Evolutionary conservation across 768 basidiomycete species (phyloP), one percentile per base, ranked within the genome.

Genomic region (Lactarius hatsudake): DNA sequence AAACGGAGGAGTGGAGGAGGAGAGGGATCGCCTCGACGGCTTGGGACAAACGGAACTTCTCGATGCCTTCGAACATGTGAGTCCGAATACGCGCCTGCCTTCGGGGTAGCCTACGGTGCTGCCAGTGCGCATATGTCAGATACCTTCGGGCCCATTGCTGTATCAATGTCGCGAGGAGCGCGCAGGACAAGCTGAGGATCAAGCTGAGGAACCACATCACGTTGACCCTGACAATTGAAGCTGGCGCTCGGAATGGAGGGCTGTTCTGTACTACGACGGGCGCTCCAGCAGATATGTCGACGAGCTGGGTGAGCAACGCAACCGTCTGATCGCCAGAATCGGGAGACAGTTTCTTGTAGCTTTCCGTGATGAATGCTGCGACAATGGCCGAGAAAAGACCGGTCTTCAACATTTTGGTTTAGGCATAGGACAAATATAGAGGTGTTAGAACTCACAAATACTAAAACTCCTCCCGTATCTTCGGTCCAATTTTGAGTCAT

Each of bases 351-450:
- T 53, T 26, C 12, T 26, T 26, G 26, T 26, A 59, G 48, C 63
- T 59, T 20, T 59, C n/a, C 32, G 9, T 28, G 32, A 60, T 59
- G n/a, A 64, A 64, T 8, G 63, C 8, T 7, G 63, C 23, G 5
- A 64, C 32, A 15, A 30, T 59, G 17, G 63, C n/a, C 3, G 51
- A 53, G 51, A 26, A 53, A 26, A 53, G 51, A 53, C 51, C 51
- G 23, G 51, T 53, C 51, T 53, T 32, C 15, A 20, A 20, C 8
- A 13, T n/a, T 13, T 53, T 30, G 0, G 23, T 38, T 32, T 26
- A 28, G 26, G 9, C 28, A 26, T 26, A n/a, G 17, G 1, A 40
- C 9, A 8, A 34, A 38, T 12, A 12, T 38, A 26, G 28, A 40
- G 26, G 17, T 5, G 17, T 38, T 6, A 43, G 13, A 1, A 15